Conservation (phyloP, 306 rosid species). For the Vigna angularis region DNA sequence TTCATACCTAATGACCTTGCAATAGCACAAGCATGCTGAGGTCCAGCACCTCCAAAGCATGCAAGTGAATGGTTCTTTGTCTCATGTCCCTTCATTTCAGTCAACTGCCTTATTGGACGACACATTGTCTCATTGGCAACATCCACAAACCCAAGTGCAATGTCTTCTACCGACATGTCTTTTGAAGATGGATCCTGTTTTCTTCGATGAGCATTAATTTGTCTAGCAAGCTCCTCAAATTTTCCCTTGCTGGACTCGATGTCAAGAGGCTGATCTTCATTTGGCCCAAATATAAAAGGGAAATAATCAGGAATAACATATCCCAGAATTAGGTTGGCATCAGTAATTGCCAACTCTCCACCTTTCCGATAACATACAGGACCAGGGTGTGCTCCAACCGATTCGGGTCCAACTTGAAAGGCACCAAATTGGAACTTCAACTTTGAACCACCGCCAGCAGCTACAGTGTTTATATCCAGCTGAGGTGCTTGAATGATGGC, state of each 20-base stretch:
- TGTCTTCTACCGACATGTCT: constrained; percentile 85
- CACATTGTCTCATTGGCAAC: constrained; percentile 99
- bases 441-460: constrained; percentile 98
- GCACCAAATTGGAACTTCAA: constrained; percentile 91
- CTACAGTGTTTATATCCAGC: constrained; percentile 95
- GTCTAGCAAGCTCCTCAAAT: constrained; percentile 77
- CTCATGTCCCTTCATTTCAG: constrained; percentile 98
- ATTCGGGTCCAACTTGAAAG: constrained; percentile 89
- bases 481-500: constrained; percentile 96
- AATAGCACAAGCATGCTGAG: constrained; percentile 97
- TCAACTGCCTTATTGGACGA: constrained; percentile 92
- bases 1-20: constrained; percentile 95
- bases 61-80: constrained; percentile 96
- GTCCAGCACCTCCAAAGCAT: constrained; percentile 99
- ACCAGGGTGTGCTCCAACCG: constrained; percentile 99
- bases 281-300: constrained; percentile 90
- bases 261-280: constrained; percentile 85
- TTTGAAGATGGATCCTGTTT: constrained; percentile 70
- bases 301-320: constrained; percentile 90
- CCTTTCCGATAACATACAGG: constrained; percentile 95
- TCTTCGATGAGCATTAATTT: constrained; percentile 70
- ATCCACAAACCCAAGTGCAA: constrained; percentile 86
- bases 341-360: constrained; percentile 94
- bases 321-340: constrained; percentile 88
- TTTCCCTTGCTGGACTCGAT: constrained; percentile 68